Conservation (phyloP, 1,284 basidiomycete genomes). For the Puccinia sorghi region DNA sequence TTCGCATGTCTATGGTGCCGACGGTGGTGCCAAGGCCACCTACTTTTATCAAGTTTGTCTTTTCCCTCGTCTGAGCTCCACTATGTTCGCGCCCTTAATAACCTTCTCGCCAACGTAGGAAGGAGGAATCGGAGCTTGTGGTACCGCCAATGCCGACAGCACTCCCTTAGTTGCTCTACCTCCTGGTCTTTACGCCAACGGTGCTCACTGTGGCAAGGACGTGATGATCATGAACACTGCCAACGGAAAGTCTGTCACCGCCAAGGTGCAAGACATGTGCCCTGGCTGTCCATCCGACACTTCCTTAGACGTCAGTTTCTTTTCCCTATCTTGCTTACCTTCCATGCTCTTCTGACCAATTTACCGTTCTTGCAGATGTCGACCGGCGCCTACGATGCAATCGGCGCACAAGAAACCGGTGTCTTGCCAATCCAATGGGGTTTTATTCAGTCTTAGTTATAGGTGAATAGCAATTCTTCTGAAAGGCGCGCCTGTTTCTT, state of each 20-base stretch:
- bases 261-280: constrained; percentile 48
- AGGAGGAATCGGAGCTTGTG: constrained; percentile 46
- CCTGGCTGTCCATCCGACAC: constrained; percentile 35
- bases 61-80: too few relatives aligned
- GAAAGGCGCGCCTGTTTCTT: too few relatives aligned
- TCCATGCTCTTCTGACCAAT: not conserved
- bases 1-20: constrained; percentile 36
- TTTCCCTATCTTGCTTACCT: not conserved
- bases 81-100: too few relatives aligned
- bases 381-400: constrained; percentile 47
- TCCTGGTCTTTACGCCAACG: constrained; percentile 39
- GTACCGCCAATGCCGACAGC: constrained; percentile 38
- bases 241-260: constrained; percentile 45
- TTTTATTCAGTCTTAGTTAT: not conserved
- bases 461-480: too few relatives aligned
- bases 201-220: constrained; percentile 41
- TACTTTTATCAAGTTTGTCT: too few relatives aligned
- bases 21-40: constrained; percentile 44
- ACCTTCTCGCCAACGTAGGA: constrained; percentile 5
- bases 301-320: constrained; percentile 35
- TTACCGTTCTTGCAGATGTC: constrained; percentile 31
- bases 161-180: constrained; percentile 44
- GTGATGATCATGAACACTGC: constrained; percentile 44
- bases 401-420: constrained; percentile 33
- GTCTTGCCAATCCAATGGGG: constrained; percentile 49